Evolutionary conservation across 805 yeast genomes (phyloP).

Genomic region (Starmerella sp.): DNA sequence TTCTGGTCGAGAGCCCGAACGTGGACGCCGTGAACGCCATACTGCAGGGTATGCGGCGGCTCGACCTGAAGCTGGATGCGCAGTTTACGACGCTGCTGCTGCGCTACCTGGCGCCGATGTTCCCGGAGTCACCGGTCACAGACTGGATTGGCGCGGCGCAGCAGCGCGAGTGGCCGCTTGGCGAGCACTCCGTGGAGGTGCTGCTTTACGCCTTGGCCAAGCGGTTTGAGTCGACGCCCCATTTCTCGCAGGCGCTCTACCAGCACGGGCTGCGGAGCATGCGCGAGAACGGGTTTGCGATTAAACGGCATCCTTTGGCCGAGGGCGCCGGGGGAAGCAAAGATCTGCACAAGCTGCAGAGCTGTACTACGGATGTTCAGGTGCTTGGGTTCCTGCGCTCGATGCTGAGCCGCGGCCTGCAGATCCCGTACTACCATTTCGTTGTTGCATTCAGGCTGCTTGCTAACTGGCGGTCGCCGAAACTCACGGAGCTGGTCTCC

Average conservation of each 20-base stretch:
- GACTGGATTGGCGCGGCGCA: slow-evolving; percentile 18
- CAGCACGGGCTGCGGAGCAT: not conserved
- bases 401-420: slow-evolving; percentile 14
- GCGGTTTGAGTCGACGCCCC: not conserved
- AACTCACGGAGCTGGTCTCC: not conserved
- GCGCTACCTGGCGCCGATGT: slow-evolving; percentile 11
- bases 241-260: not conserved
- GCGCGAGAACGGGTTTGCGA: not conserved
- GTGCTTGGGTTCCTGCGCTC: slow-evolving; percentile 8
- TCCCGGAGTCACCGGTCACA: slow-evolving; percentile 8
- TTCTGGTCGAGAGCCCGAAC: slow-evolving; percentile 8
- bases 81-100: slow-evolving; percentile 15
- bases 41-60: slow-evolving; percentile 7
- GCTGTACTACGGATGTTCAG: not conserved
- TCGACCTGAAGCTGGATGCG: slow-evolving; percentile 2
- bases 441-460: slow-evolving; percentile 15
- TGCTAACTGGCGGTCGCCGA: slow-evolving; percentile 1
- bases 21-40: slow-evolving; percentile 9
- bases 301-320: not conserved
- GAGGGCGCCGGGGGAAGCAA: not conserved
- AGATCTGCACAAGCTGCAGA: not conserved
- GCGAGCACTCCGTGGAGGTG: not conserved
- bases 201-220: not conserved
- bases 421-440: slow-evolving; percentile 11
- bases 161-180: slow-evolving; percentile 17